Base-by-base conservation (phyloP, 164 flowering plant genomes). In the Kalanchoe fedtschenkoi region DNA sequence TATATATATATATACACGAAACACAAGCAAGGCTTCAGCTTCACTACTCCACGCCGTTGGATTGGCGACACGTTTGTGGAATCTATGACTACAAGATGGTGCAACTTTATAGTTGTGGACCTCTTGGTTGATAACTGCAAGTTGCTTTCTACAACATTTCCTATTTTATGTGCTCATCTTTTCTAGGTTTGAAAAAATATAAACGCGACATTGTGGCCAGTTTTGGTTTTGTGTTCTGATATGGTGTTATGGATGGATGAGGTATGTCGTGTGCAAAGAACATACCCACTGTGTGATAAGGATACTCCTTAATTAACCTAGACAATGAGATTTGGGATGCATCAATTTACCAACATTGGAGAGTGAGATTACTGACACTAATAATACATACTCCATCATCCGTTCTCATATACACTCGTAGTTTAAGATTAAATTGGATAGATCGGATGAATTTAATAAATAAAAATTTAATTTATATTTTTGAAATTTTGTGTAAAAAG, bases 31-130 rank as follows among this genome's bases (percentile, higher is more conserved):
- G n/a, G n/a, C n/a, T n/a, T n/a, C n/a, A n/a, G n/a, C n/a, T n/a
- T n/a, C n/a, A 26, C 17, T 11, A 51, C 56, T 51, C 32, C 15
- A 47, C 56, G 32, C 56, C n/a, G n/a, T 51, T 51, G 32, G 56
- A 51, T 51, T 51, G 11, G 14, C 26, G 32, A 51, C 56, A 51
- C 56, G 56, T 51, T 51, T 51, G n/a, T n/a, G n/a, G n/a, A n/a
- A n/a, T n/a, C n/a, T n/a, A n/a, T n/a, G 9, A 44, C 22, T 19
- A 44, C 24, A 44, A 44, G 32, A 51, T 19, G 56, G 2, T 51
- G 56, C 32, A 51, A 51, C 56, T 51, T 51, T 26, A 51, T 51
- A 24, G 56, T 11, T 21, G 56, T 51, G 56, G 56, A 51, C 32
- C 56, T 1, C 51, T 29, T 51, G 28, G 14, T 24, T 9, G n/a